Percentiles rank a stretch among this genome's conserved stretches.
These are phyloP conservation scores for Blastocystis sp. DNA, from an alignment of 352 stramenopile species.

Conservation along the genomic window DNA sequence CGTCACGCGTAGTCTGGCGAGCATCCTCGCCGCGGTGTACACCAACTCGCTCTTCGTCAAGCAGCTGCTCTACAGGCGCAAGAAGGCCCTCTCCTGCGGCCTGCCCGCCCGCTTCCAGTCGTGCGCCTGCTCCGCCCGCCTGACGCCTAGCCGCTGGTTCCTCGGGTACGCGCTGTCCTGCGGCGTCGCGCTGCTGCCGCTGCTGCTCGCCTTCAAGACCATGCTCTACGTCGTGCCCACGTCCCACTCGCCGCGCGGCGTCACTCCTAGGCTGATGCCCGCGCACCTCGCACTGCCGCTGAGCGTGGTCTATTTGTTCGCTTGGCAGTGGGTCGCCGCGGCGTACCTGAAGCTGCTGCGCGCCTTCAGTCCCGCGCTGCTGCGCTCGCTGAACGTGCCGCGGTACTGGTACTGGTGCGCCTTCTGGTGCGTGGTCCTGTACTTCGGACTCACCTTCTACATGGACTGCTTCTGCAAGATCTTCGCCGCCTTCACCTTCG, in stretches of 20 bases:
- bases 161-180: conserved; percentile 19
- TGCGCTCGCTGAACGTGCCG: conserved; percentile 53
- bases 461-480: conserved; percentile 48
- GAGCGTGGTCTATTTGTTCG: conserved; percentile 45
- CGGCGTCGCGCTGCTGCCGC: not conserved
- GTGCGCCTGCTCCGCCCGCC: not conserved
- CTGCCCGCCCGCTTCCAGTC: conserved; percentile 3
- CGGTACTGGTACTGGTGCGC: conserved; percentile 49
- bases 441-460: conserved; percentile 62
- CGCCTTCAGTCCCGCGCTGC: conserved; percentile 20
- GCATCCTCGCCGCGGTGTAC: conserved; percentile 2
- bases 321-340: conserved; percentile 48
- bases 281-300: conserved; percentile 50
- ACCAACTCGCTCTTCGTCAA: conserved; percentile 15
- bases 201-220: conserved; percentile 8
- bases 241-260: not conserved
- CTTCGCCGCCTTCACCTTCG: conserved; percentile 21
- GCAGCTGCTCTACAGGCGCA: conserved; percentile 24
- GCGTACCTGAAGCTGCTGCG: conserved; percentile 34
- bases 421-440: conserved; percentile 4
- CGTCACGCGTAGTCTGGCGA: not conserved
- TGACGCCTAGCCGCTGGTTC: conserved; percentile 18
- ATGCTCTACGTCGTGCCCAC: conserved; percentile 17
- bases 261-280: conserved; percentile 43
- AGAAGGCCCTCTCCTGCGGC: not conserved